Evolutionary conservation across 2,329 filamentous ascomycete species (phyloP).

Genomic region (Pseudocercospora fuligena): DNA sequence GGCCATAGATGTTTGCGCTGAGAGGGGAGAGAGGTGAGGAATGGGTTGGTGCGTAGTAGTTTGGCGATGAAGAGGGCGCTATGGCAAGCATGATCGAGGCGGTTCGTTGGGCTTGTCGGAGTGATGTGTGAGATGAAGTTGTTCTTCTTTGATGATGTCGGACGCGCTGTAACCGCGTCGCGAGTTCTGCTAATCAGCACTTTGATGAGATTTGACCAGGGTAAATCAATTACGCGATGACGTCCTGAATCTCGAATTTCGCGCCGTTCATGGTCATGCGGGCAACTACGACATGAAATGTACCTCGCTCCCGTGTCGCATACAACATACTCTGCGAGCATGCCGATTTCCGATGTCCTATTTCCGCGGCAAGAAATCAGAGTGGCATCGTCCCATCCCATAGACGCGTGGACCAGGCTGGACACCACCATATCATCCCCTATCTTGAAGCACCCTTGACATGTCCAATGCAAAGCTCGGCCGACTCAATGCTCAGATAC

Average conservation of each 20-base stretch:
- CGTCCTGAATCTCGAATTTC: background rate
- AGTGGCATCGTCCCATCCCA: background rate
- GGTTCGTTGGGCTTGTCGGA: background rate
- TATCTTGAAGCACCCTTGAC: background rate
- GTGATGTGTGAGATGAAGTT: background rate
- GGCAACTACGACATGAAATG: background rate
- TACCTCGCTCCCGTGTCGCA: background rate
- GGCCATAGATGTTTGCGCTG: conserved; percentile 45
- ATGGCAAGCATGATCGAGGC: background rate
- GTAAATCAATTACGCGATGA: background rate
- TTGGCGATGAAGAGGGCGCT: conserved; percentile 25
- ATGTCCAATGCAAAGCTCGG: conserved; percentile 21
- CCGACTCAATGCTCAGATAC: conserved; percentile 18
- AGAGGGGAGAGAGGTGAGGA: conserved; percentile 53
- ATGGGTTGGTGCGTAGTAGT: conserved; percentile 35
- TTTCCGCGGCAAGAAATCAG: background rate
- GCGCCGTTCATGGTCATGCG: background rate
- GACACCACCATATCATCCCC: background rate
- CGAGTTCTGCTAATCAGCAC: background rate
- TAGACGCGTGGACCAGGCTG: background rate
- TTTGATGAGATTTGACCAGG: background rate
- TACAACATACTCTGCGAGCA: background rate
- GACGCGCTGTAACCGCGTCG: background rate
- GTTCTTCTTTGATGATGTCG: background rate
- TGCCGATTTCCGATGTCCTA: background rate